A percentile compares a stretch with the other conserved stretches of the same genome.
These are phyloP conservation scores for Boletus semigastroideus DNA, from an alignment of 1,284 basidiomycete genomes.

Conservation along the genomic window DNA sequence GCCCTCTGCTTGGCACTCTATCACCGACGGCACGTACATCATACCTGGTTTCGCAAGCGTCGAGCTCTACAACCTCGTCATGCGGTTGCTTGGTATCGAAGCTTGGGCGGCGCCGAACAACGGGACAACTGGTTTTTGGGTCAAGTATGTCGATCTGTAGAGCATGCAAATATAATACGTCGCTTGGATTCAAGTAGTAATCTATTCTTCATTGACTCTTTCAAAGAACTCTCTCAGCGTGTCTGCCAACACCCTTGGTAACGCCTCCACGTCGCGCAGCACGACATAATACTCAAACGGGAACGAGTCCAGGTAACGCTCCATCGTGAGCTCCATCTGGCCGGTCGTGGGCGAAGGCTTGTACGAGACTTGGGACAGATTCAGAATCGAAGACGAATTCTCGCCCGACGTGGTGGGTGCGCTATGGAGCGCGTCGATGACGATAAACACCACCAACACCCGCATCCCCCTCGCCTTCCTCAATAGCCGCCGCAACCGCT, in stretches of 20 bases:
- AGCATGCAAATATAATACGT: constrained; percentile 6
- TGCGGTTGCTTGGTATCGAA: constrained; percentile 69
- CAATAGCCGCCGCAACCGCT: constrained; percentile 76
- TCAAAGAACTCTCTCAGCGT: constrained; percentile 93
- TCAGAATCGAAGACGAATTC: constrained; percentile 78
- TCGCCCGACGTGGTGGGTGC: constrained; percentile 23
- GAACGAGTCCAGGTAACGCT: constrained; percentile 93
- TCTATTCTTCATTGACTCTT: constrained; percentile 60
- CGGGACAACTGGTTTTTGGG: constrained; percentile 80
- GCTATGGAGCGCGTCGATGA: constrained; percentile 85
- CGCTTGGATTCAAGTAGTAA: background rate
- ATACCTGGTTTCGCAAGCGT: constrained; percentile 83
- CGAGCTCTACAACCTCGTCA: constrained; percentile 81
- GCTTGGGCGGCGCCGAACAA: constrained; percentile 64
- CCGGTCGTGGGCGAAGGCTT: constrained; percentile 69
- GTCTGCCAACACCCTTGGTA: constrained; percentile 90
- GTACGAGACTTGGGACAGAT: constrained; percentile 92
- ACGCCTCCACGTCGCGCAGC: constrained; percentile 84
- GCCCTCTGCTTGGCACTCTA: constrained; percentile 63
- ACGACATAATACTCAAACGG: constrained; percentile 99
- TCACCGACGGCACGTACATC: constrained; percentile 61
- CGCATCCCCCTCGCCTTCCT: constrained; percentile 88
- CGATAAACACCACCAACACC: constrained; percentile 96
- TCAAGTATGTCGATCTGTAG: constrained; percentile 53
- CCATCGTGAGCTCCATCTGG: constrained; percentile 84